Conservation (phyloP, 2,329 filamentous ascomycete genomes). For the Helotiales sp. region DNA sequence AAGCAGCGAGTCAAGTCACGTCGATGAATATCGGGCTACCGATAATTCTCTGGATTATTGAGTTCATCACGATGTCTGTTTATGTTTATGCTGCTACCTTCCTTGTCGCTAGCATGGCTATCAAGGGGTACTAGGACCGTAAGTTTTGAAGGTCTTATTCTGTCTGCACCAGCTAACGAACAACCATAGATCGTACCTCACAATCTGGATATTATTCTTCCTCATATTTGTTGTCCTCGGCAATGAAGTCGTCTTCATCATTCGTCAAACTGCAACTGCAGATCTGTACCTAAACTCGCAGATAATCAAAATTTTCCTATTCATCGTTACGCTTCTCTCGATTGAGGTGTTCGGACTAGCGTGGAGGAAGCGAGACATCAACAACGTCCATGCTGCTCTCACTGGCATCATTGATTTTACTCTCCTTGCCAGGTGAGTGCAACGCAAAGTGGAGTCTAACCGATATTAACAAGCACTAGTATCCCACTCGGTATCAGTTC, state of each 20-base stretch:
- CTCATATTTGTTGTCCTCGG: not conserved
- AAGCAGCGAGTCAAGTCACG: not conserved
- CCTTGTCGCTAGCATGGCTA: not conserved
- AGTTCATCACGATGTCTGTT: slow-evolving; percentile 9
- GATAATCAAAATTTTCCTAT: slow-evolving; percentile 6
- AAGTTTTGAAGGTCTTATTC: not conserved
- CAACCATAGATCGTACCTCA: slow-evolving; percentile 9
- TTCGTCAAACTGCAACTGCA: slow-evolving; percentile 1
- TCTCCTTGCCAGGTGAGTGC: not conserved
- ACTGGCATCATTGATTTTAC: not conserved
- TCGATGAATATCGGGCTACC: not conserved
- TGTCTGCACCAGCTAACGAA: not conserved
- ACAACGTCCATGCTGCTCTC: not conserved
- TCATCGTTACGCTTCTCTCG: slow-evolving; percentile 7
- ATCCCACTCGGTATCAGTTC: not conserved
- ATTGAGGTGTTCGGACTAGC: not conserved
- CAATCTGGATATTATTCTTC: slow-evolving; percentile 12
- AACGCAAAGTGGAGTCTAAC: not conserved
- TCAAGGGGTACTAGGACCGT: slow-evolving; percentile 11
- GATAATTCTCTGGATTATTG: slow-evolving; percentile 11
- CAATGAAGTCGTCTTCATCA: slow-evolving; percentile 10
- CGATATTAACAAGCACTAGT: not conserved
- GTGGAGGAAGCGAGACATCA: not conserved
- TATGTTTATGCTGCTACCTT: slow-evolving; percentile 2
- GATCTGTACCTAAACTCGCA: slow-evolving; percentile 9